Percentiles rank a stretch among this genome's conserved stretches.
phyloP scores from a whole-genome alignment of 192 early-diverging fungal genomes.

The Podila clonocystis region DNA sequence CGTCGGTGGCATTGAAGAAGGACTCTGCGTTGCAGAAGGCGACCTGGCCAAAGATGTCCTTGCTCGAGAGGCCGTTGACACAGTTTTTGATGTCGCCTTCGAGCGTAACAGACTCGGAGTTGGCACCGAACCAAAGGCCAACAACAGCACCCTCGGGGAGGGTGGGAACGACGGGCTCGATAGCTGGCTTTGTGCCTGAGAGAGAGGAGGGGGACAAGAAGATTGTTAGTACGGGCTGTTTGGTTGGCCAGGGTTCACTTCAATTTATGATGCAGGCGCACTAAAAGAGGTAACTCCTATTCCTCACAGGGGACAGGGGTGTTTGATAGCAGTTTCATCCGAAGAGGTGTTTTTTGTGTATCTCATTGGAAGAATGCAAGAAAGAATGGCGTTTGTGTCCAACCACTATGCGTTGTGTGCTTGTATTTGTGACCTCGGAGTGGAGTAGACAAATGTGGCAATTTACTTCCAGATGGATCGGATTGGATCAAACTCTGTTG shows the following conservation, averaged over 20 bases:
- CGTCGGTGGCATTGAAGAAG: conserved; percentile 15
- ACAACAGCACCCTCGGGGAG: conserved; percentile 20
- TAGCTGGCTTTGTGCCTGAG: conserved; percentile 16
- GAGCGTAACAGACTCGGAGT: conserved; percentile 25
- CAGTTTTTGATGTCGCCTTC: conserved; percentile 17
- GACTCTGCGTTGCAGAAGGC: conserved; percentile 24
- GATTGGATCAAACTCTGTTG: too few relatives aligned
- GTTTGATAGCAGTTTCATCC: too few relatives aligned
- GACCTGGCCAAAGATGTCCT: conserved; percentile 30
- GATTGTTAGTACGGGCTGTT: neutral
- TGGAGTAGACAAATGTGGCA: too few relatives aligned
- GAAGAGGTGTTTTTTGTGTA: too few relatives aligned
- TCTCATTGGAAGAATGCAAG: too few relatives aligned
- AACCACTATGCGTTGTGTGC: too few relatives aligned
- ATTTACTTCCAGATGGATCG: too few relatives aligned
- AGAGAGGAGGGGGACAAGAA: neutral
- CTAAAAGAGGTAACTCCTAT: too few relatives aligned
- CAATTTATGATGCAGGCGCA: too few relatives aligned
- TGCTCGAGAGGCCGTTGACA: conserved; percentile 31
- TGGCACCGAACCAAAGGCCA: conserved; percentile 39
- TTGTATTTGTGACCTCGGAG: too few relatives aligned
- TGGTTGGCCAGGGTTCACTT: neutral
- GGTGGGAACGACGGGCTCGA: conserved; percentile 26
- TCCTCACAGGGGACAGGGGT: too few relatives aligned
- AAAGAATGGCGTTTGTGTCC: too few relatives aligned